A percentile compares a stretch with the other conserved stretches of the same genome.
These are phyloP conservation scores for Aspergillus neoniger DNA, from an alignment of 2,329 filamentous ascomycete species.

Conservation along the genomic window DNA sequence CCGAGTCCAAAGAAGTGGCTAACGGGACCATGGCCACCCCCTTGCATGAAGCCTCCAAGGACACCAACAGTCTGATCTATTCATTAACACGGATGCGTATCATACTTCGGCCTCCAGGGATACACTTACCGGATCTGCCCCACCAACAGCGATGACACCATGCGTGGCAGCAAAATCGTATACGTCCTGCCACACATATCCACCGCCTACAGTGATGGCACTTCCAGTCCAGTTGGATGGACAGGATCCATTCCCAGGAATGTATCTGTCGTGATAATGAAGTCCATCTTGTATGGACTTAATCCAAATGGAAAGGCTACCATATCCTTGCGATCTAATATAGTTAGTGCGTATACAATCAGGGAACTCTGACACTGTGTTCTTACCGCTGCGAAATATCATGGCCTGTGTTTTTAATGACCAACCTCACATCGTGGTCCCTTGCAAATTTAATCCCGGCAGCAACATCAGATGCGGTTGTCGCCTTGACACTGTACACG, in stretches of 20 bases:
- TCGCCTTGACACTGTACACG: slow-evolving; percentile 25
- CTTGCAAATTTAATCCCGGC: slow-evolving; percentile 45
- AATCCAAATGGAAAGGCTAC: slow-evolving; percentile 35
- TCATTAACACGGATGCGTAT: neutral
- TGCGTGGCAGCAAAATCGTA: slow-evolving; percentile 31
- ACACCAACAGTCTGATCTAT: slow-evolving; percentile 21
- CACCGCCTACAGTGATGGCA: slow-evolving; percentile 34
- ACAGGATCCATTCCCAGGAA: slow-evolving; percentile 34
- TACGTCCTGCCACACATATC: slow-evolving; percentile 26
- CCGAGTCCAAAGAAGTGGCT: slow-evolving; percentile 46
- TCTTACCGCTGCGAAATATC: slow-evolving; percentile 27
- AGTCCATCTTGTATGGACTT: slow-evolving; percentile 34
- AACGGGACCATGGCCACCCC: slow-evolving; percentile 47
- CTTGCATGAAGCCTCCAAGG: slow-evolving; percentile 42
- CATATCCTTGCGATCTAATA: slow-evolving; percentile 31
- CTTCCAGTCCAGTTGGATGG: slow-evolving; percentile 35
- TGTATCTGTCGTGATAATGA: slow-evolving; percentile 26
- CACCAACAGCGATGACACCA: slow-evolving; percentile 34
- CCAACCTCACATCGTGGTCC: slow-evolving; percentile 53
- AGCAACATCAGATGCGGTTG: slow-evolving; percentile 26
- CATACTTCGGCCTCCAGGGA: neutral
- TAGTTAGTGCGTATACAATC: neutral
- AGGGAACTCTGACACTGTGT: neutral
- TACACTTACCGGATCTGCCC: slow-evolving; percentile 23
- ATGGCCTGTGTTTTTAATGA: slow-evolving; percentile 47